phyloP scores from a whole-genome alignment of 2,329 filamentous ascomycete species.

The Penicillium sp. region DNA sequence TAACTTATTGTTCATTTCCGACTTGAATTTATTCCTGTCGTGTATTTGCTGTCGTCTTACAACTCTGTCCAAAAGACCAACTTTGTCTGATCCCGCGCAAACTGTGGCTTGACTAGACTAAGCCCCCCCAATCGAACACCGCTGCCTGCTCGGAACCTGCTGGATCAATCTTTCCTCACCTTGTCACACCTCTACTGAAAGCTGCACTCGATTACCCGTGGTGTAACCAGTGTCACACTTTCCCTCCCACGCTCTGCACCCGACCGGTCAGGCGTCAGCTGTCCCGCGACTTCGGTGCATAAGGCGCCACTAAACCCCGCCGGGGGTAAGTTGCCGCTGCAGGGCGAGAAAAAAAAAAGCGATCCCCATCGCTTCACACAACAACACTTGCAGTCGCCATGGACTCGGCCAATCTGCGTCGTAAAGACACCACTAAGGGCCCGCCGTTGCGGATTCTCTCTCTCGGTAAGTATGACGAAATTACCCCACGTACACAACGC shows the following conservation, averaged over 20 bases:
- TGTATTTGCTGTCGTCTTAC: neutral
- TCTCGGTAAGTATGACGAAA: conserved; percentile 62
- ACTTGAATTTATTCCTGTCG: neutral
- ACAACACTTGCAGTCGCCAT: conserved; percentile 28
- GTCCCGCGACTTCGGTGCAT: conserved; percentile 21
- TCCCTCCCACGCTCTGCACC: conserved; percentile 13
- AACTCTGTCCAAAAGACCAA: neutral
- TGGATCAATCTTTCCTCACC: conserved; percentile 3
- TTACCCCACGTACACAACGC: conserved; percentile 1
- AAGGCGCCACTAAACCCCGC: conserved; percentile 27
- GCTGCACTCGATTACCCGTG: conserved; percentile 8
- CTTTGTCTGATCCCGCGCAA: neutral
- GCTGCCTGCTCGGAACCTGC: conserved; percentile 18
- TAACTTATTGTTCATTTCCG: conserved; percentile 10
- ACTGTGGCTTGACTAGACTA: neutral
- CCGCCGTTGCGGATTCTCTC: conserved; percentile 90
- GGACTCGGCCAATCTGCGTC: conserved; percentile 58
- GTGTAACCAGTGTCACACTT: conserved; percentile 18
- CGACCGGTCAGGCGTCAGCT: conserved; percentile 21
- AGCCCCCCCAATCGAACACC: conserved; percentile 16
- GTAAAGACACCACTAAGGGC: conserved; percentile 94
- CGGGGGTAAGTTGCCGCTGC: conserved; percentile 25
- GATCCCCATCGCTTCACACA: conserved; percentile 10
- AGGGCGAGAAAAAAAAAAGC: conserved; percentile 12
- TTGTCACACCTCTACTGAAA: conserved; percentile 8